Evolutionary conservation across 2,329 filamentous ascomycete genomes (phyloP), one percentile per base, ranked within the genome.

Genomic region (Hawksworthiomyces lignivorus): DNA sequence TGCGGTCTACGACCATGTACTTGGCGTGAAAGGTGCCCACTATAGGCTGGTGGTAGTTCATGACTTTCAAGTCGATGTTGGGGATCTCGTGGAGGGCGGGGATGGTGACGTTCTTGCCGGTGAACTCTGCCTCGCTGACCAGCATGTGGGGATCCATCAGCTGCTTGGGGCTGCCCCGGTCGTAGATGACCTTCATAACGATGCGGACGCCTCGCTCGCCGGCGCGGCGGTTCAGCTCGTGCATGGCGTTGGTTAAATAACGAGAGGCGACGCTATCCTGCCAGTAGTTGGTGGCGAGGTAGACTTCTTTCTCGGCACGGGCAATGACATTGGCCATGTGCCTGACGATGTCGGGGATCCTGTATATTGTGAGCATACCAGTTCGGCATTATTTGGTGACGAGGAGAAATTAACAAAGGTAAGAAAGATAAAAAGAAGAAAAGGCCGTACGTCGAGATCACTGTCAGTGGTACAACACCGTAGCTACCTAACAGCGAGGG

Each of bases 291-390:
- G 85, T 89, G 0, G 80, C 80, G 9, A 89, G 64, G 43, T 84
- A 78, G 1, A 90, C 77, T 52, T 90, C 85, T 26, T 72, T 73
- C 52, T 86, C 71, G 0, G 85, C 85, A 4, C 80, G 70, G 3
- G 73, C 83, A 26, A 90, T 89, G 17, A 86, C 65, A 50, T 89
- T 88, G 1, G 82, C 77, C 63, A 86, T 83, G 57, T 89, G 84
- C 1, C 82, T 71, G 46, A 76, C 77, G 21, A 88, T 76, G 55
- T 89, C 84, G 1, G 80, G 78, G 18, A 85, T 63, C 1, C 69
- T 68, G n/a, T n/a, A n/a, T n/a, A n/a, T n/a, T n/a, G n/a, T n/a
- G n/a, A n/a, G n/a, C n/a, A n/a, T n/a, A n/a, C n/a, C n/a, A n/a
- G n/a, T n/a, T n/a, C n/a, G 30, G 7, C 3, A 10, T 2, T 15